Evolutionary conservation across 805 yeast genomes (phyloP), one percentile per base, ranked within the genome.

Genomic region (Yarrowia sp.): DNA sequence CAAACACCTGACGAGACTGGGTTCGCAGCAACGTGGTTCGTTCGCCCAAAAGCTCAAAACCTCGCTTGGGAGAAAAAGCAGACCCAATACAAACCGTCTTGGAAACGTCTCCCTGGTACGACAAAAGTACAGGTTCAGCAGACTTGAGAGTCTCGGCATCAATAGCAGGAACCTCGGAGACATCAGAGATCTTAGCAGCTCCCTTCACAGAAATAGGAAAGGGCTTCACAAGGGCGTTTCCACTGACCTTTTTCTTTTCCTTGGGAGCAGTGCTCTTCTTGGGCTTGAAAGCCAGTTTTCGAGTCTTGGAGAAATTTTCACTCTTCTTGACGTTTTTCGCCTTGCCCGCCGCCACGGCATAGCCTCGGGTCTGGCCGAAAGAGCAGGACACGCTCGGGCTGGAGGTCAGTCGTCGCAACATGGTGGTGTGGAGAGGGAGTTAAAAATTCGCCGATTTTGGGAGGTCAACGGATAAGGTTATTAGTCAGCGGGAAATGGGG

Each of bases 21-120:
- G 19, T 21, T 41, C 63, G 14, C 38, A 58, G 49, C 41, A 58
- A 51, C 21, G 63, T 58, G 14, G 63, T 9, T 10, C 63, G 63
- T 10, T 58, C 63, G 5, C 63, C 51, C 17, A 58, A 41, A 26
- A 58, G 41, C 51, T 58, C 63, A 21, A 58, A 58, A 8, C 63
- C 63, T 6, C 63, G 63, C 21, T 58, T 41, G 63, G 51, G 63
- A 4, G 41, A 21, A 9, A 58, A 58, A 11, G 24, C 63, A 1
- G 51, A 30, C 4, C 51, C 51, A 8, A 58, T 17, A 4, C 22
- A 10, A 8, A 38, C 30, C 4, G 51, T 10, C 32, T 41, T 41
- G 41, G 51, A 26, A 8, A 58, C 63, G 14, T 41, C 40, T 12
- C 51, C 51, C 32, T 30, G 41, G 51, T 58, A 58, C 28, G 51